A percentile compares a stretch with the other conserved stretches of the same genome.
These are phyloP conservation scores for Starmera stellimalicola DNA, from an alignment of 1,139 yeast species.

Conservation along the genomic window DNA sequence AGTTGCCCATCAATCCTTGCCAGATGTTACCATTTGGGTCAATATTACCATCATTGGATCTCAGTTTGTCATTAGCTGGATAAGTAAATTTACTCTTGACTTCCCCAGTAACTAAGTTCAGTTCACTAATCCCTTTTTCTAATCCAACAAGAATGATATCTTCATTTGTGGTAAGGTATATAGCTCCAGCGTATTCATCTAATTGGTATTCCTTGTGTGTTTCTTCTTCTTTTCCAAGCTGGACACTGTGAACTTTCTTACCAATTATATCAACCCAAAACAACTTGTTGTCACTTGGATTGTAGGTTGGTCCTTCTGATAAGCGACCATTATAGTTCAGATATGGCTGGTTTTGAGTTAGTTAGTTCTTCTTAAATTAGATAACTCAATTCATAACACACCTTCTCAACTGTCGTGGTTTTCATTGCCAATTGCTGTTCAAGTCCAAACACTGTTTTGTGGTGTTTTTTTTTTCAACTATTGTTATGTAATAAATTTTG, in stretches of 20 bases:
- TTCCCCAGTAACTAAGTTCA: constrained; percentile 31
- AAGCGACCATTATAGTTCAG: constrained; percentile 26
- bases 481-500: too few species aligned
- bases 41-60: constrained; percentile 69
- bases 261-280: constrained; percentile 63
- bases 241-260: constrained; percentile 46
- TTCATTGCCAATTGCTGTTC: too few species aligned
- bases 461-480: too few species aligned
- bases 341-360: constrained; percentile 3
- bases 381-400: too few species aligned
- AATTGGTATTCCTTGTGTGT: constrained; percentile 15
- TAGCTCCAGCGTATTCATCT: constrained; percentile 28
- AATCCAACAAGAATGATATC: constrained; percentile 40
- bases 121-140: constrained; percentile 46
- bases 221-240: constrained; percentile 16
- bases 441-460: too few species aligned
- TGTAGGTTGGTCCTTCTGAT: constrained; percentile 61
- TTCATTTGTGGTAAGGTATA: constrained; percentile 42
- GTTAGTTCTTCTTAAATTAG: too few species aligned
- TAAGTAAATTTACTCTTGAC: constrained; percentile 38
- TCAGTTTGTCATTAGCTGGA: constrained; percentile 31
- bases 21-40: constrained; percentile 63
- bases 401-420: too few species aligned
- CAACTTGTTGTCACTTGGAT: constrained; percentile 43
- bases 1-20: constrained; percentile 68